Evolutionary conservation across 2,329 filamentous ascomycete genomes (phyloP), one percentile per base, ranked within the genome.

Genomic region (Orbilia brochopaga): DNA sequence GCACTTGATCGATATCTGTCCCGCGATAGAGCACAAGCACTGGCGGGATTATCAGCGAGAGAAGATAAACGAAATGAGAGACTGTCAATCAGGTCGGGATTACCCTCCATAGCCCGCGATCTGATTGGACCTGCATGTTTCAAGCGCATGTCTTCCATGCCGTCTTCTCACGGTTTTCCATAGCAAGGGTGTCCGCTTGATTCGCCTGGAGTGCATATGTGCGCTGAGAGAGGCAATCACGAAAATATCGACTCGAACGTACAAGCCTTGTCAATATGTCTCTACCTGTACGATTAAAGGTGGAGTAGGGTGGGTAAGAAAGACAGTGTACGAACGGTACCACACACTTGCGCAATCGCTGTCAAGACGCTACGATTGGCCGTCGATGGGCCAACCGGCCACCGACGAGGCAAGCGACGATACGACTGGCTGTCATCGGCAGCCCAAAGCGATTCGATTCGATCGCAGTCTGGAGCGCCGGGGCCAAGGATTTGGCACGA

Each of bases 21-120:
- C 27, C 44, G 61, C 32, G 27, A 11, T 19, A 64, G 58, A 55
- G 50, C 27, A 40, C n/a, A 55, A 64, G 40, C 50, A 52, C 51
- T 23, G 24, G 17, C 23, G 54, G 48, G 48, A 59, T 59, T 64
- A 64, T 64, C 59, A 70, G 15, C 52, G 51, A 59, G 40, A 51
- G 30, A 35, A 54, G 53, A 54, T 57, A 55, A 51, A 70, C 66
- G 66, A 70, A 70, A 70, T 70, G 59, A 70, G 58, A 52, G 8
- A 54, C 58, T 64, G 66, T 63, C 66, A 54, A 70, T 70, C 66
- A 70, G 44, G 50, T 55, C 53, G n/a, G 60, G 21, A 40, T 55
- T 21, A 32, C 40, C 59, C 17, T 54, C n/a, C 15, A 7, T 35
- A 35, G 50, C 54, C 51, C 13, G 46, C 23, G 23, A 27, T 27